These are phyloP conservation scores for Dillenia turbinata DNA, from an alignment of 164 flowering plant species.

Conservation along the genomic window DNA sequence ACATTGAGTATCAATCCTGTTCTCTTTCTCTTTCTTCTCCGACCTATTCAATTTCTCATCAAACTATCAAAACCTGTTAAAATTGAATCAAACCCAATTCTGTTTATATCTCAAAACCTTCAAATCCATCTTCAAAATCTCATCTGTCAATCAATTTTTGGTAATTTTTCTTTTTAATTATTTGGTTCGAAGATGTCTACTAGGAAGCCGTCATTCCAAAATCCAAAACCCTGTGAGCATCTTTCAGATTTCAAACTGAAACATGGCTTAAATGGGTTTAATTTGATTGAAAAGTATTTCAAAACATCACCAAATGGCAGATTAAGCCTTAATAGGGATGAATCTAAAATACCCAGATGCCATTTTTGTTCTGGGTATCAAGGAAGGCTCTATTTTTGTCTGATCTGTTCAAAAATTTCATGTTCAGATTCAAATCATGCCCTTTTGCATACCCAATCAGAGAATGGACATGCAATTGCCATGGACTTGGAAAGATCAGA, in stretches of 20 bases:
- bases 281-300: conserved; percentile 42
- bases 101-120: neutral
- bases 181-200: conserved; percentile 24
- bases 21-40: conserved; percentile 1
- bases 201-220: conserved; percentile 31
- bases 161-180: too few relatives aligned
- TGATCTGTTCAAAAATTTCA: conserved; percentile 64
- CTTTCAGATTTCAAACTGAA: conserved; percentile 64
- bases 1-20: too few relatives aligned
- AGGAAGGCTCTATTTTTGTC: conserved; percentile 62
- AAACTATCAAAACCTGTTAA: conserved; percentile 4
- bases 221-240: conserved; percentile 69
- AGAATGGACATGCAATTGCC: conserved; percentile 53
- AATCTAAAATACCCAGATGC: conserved; percentile 55
- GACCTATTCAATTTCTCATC: conserved; percentile 9
- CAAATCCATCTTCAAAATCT: neutral
- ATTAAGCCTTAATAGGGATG: conserved; percentile 25
- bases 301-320: conserved; percentile 46
- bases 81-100: neutral
- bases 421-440: conserved; percentile 58
- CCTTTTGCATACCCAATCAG: conserved; percentile 38
- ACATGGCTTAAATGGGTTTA: conserved; percentile 49
- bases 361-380: conserved; percentile 41
- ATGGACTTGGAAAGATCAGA: conserved; percentile 74
- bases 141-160: conserved; percentile 12